Conservation (phyloP, 2,329 filamentous ascomycete genomes). For the Penicillium sclerotiorum region DNA sequence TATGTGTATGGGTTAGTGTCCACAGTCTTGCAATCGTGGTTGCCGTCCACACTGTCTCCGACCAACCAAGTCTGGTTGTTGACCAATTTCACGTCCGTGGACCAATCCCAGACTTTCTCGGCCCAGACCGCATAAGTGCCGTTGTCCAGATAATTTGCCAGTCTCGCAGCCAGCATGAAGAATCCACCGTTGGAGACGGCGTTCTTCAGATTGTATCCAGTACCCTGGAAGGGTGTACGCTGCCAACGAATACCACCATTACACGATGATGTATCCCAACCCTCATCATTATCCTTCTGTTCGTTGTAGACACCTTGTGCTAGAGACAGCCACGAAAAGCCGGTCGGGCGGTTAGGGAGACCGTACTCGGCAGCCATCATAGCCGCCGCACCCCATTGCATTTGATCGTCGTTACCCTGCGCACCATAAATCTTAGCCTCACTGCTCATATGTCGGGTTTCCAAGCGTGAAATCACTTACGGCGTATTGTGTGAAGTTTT, state of each 20-base stretch:
- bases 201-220: conserved; percentile 55
- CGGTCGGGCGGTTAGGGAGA: conserved; percentile 18
- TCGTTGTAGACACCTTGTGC: conserved; percentile 77
- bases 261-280: conserved; percentile 69
- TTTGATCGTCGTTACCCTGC: conserved; percentile 12
- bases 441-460: background rate
- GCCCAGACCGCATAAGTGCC: conserved; percentile 44
- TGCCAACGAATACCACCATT: conserved; percentile 79
- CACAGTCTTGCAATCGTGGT: conserved; percentile 46
- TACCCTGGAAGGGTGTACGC: conserved; percentile 60
- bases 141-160: conserved; percentile 44
- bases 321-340: conserved; percentile 64
- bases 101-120: conserved; percentile 36
- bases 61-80: conserved; percentile 46
- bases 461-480: background rate
- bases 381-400: conserved; percentile 6
- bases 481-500: conserved; percentile 40
- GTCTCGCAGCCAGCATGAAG: conserved; percentile 52
- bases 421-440: no score
- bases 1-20: conserved; percentile 1
- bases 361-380: conserved; percentile 7
- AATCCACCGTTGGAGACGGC: conserved; percentile 56
- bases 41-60: conserved; percentile 53
- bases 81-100: conserved; percentile 49
- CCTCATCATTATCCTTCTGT: conserved; percentile 54